Conservation (phyloP, 768 basidiomycete genomes). For the Tylopilus felleus region DNA sequence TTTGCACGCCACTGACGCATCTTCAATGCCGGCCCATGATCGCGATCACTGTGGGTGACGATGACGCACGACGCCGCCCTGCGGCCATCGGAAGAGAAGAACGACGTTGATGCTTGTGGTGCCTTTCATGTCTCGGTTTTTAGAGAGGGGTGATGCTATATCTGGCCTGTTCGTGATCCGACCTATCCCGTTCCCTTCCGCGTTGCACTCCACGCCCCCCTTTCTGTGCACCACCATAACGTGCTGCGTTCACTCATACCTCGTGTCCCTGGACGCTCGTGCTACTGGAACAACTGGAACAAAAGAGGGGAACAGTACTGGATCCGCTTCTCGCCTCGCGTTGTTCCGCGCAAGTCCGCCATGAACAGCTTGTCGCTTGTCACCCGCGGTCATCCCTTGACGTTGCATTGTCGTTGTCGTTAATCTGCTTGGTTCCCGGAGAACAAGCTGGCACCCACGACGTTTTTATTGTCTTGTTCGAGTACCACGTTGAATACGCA, state of each 20-base stretch:
- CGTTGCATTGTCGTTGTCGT: conserved; percentile 6
- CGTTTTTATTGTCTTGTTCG: conserved; percentile 15
- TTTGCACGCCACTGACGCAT: neutral
- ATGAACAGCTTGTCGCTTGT: conserved; percentile 19
- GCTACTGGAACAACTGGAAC: neutral
- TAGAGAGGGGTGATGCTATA: no score
- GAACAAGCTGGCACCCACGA: conserved; percentile 13
- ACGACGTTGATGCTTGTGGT: no score
- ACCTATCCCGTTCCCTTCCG: conserved; percentile 7
- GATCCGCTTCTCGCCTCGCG: conserved; percentile 10
- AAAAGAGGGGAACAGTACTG: neutral
- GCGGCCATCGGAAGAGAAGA: no score
- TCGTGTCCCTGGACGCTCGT: neutral
- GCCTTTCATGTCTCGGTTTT: no score
- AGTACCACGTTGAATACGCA: conserved; percentile 24
- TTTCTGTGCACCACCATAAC: neutral
- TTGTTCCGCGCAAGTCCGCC: conserved; percentile 22
- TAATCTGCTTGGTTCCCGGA: neutral
- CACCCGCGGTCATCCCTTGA: neutral
- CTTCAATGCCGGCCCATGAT: neutral
- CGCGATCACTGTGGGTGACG: conserved; percentile 9
- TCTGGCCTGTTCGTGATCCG: conserved; percentile 24
- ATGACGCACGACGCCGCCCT: neutral
- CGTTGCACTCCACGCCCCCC: neutral
- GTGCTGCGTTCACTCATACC: neutral